phyloP scores from a whole-genome alignment of 129 eudicot species.

The Flaveria bidentis region DNA sequence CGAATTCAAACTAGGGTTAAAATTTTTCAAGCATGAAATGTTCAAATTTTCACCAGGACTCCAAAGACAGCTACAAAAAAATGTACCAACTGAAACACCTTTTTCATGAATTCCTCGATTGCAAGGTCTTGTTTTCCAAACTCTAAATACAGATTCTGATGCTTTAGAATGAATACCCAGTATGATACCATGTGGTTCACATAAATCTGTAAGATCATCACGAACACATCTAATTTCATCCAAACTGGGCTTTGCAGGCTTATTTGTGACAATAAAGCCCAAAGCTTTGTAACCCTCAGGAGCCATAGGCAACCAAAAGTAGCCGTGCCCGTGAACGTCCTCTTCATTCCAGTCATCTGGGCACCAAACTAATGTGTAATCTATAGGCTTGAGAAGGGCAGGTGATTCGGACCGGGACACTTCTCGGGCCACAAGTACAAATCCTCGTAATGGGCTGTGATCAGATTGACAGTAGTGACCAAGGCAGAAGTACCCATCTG shows the following conservation, averaged over 20 bases:
- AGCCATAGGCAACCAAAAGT: slow-evolving; percentile 86
- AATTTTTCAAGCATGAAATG: slow-evolving; percentile 71
- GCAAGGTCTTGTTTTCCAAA: slow-evolving; percentile 80
- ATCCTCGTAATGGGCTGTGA: slow-evolving; percentile 62
- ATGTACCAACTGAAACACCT: slow-evolving; percentile 76
- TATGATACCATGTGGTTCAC: slow-evolving; percentile 49
- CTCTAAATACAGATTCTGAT: slow-evolving; percentile 40
- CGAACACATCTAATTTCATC: slow-evolving; percentile 81
- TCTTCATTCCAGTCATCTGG: slow-evolving; percentile 64
- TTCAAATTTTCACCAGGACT: slow-evolving; percentile 45
- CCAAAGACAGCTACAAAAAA: slow-evolving; percentile 61
- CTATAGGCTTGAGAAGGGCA: slow-evolving; percentile 67
- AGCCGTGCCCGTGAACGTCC: slow-evolving; percentile 51
- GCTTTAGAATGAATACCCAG: slow-evolving; percentile 35
- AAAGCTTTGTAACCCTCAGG: slow-evolving; percentile 85
- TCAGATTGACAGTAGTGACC: slow-evolving; percentile 80
- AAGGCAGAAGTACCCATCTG: slow-evolving; percentile 65
- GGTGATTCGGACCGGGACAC: slow-evolving; percentile 36
- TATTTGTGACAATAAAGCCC: slow-evolving; percentile 80
- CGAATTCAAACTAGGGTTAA: slow-evolving; percentile 40
- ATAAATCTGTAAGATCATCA: slow-evolving; percentile 69
- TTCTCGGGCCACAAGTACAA: slow-evolving; percentile 74
- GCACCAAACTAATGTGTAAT: slow-evolving; percentile 77
- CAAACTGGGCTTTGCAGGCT: slow-evolving; percentile 59
- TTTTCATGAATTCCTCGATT: slow-evolving; percentile 67